These are phyloP conservation scores for Orobanche coerulescens DNA, from an alignment of 257 asterid genomes.

Conservation along the genomic window DNA sequence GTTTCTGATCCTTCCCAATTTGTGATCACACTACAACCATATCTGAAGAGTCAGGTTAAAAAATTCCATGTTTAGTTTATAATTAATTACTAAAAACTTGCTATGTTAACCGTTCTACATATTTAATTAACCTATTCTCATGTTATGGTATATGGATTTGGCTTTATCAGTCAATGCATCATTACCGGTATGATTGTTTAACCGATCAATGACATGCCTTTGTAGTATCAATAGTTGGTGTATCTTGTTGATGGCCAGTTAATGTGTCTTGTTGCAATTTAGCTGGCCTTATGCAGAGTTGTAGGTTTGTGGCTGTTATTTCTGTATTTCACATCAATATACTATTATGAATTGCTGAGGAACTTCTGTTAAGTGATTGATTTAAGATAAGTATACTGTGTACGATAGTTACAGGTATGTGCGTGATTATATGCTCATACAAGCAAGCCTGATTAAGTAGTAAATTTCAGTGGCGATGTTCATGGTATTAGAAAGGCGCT, in stretches of 20 bases:
- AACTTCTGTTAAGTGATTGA: not conserved
- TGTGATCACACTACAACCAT: slow-evolving; percentile 88
- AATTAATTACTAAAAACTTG: not conserved
- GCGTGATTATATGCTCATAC: slow-evolving; percentile 2
- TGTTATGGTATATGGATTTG: slow-evolving; percentile 1
- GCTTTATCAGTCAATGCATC: slow-evolving; percentile 2
- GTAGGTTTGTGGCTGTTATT: not conserved
- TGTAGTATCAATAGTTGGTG: not conserved
- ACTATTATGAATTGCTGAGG: slow-evolving; percentile 7
- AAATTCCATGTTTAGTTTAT: not conserved
- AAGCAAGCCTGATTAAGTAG: not conserved
- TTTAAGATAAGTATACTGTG: slow-evolving; percentile 10
- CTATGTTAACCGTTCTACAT: slow-evolving; percentile 9
- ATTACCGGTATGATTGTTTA: not conserved
- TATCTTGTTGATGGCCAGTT: not conserved
- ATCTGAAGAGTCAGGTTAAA: slow-evolving; percentile 86
- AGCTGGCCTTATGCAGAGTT: not conserved
- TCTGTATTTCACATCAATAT: not conserved
- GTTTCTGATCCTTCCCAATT: slow-evolving; percentile 96
- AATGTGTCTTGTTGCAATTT: not conserved
- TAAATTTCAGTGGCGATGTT: slow-evolving; percentile 5
- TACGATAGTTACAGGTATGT: slow-evolving; percentile 2
- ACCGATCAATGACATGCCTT: not conserved
- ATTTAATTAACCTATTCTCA: slow-evolving; percentile 13
- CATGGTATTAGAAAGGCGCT: slow-evolving; percentile 15